phyloP scores from a whole-genome alignment of 2,329 filamentous ascomycete genomes.

The Diaporthe amygdali region DNA sequence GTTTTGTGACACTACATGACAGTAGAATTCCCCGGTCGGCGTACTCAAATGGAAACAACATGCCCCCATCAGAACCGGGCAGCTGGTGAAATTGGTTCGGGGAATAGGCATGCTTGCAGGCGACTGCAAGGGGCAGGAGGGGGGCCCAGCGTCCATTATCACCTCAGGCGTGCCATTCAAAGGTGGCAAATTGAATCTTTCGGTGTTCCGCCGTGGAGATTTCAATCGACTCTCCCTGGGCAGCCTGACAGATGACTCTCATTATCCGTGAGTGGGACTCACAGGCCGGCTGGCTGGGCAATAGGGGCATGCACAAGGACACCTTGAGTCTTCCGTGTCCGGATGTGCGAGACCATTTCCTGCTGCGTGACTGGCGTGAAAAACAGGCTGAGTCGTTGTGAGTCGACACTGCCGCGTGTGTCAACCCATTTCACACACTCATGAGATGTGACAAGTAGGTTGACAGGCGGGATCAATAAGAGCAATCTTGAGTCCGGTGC shows the following conservation, averaged over 20 bases:
- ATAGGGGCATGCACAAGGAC: background rate
- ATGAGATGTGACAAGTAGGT: background rate
- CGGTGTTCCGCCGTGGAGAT: background rate
- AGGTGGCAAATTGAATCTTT: conserved; percentile 7
- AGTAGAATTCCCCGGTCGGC: background rate
- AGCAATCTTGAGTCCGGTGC: background rate
- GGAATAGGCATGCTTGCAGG: background rate
- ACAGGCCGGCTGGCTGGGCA: background rate
- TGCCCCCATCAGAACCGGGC: conserved; percentile 5
- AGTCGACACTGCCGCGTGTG: conserved; percentile 13
- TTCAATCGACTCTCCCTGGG: background rate
- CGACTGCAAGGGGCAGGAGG: background rate
- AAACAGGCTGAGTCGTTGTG: background rate
- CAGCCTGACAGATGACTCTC: background rate
- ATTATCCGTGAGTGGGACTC: background rate
- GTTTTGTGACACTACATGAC: background rate
- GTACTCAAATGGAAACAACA: background rate
- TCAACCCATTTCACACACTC: background rate
- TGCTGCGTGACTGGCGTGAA: background rate
- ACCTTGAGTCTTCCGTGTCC: background rate
- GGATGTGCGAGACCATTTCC: background rate
- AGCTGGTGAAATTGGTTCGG: background rate
- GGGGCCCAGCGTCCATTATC: background rate
- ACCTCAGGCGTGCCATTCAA: background rate
- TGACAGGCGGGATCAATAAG: background rate